Percentiles rank a stretch among this genome's conserved stretches.
Evolutionary conservation across 768 basidiomycete genomes (phyloP).

Genomic region (Suillus alpinus): DNA sequence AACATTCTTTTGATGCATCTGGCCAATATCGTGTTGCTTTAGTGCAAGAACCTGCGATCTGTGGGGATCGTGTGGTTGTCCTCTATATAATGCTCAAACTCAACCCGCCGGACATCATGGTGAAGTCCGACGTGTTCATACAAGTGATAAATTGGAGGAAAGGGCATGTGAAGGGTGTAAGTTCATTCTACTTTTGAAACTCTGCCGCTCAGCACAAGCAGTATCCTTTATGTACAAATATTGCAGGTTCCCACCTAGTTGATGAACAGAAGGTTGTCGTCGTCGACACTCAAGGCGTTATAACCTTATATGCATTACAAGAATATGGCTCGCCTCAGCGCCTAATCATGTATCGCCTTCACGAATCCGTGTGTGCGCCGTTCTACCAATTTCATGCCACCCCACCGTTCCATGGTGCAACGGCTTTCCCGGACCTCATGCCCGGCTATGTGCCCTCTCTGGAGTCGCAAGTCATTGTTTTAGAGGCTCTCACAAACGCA

Average conservation of each 20-base stretch:
- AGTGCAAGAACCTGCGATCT: neutral
- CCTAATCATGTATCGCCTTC: neutral
- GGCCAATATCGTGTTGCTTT: neutral
- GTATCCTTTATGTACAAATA: neutral
- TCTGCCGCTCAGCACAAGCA: neutral
- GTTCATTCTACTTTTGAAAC: neutral
- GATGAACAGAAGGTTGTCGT: neutral
- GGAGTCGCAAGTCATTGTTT: neutral
- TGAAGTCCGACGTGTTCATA: neutral
- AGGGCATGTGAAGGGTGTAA: neutral
- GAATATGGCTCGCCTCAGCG: neutral
- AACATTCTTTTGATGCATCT: neutral
- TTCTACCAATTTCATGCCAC: neutral
- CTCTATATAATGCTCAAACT: neutral
- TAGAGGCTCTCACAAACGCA: neutral
- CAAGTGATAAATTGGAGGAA: neutral
- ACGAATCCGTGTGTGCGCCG: neutral
- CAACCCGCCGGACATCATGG: no score
- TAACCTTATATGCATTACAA: neutral
- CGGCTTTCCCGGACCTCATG: neutral
- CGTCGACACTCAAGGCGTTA: neutral
- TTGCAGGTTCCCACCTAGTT: neutral
- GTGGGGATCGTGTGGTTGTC: neutral
- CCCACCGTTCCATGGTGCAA: neutral
- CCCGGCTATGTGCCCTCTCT: neutral